Conservation (phyloP, 805 yeast genomes). For the Barnettozyma wickerhamii region DNA sequence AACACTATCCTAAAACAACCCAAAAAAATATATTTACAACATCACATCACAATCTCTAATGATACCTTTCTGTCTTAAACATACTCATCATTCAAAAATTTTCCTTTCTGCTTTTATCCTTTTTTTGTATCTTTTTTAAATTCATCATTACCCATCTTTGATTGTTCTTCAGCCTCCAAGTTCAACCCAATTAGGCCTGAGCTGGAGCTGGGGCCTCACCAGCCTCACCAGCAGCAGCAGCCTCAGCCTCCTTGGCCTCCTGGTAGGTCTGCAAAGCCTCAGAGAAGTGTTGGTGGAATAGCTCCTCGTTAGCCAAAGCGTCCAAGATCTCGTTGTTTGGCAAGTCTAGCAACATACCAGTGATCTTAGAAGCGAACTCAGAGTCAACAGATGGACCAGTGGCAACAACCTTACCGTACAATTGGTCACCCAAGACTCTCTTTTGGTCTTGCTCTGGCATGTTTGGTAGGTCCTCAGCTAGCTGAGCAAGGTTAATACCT, state of each 20-base stretch:
- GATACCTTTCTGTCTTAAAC: not conserved
- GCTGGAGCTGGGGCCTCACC: slow-evolving; percentile 14
- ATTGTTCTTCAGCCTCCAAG: slow-evolving; percentile 1
- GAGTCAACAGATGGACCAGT: slow-evolving; percentile 84
- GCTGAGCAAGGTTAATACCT: slow-evolving; percentile 31
- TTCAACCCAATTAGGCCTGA: slow-evolving; percentile 3
- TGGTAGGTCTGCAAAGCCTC: slow-evolving; percentile 95
- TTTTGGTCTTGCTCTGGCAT: slow-evolving; percentile 89
- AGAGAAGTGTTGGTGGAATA: slow-evolving; percentile 84
- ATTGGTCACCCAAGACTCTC: slow-evolving; percentile 96
- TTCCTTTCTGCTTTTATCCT: not conserved
- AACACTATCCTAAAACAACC: not conserved
- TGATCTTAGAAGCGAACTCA: slow-evolving; percentile 96
- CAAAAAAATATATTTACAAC: not conserved
- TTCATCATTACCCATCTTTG: not conserved
- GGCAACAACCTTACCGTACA: slow-evolving; percentile 87
- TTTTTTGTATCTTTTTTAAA: not conserved
- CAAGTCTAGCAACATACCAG: slow-evolving; percentile 98
- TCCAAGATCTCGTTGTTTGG: slow-evolving; percentile 87
- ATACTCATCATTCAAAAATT: not conserved
- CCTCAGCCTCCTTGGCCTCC: slow-evolving; percentile 61
- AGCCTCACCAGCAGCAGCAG: slow-evolving; percentile 9
- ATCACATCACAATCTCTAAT: not conserved
- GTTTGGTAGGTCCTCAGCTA: slow-evolving; percentile 59
- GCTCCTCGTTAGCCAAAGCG: slow-evolving; percentile 83